phyloP scores from a whole-genome alignment of 2,329 filamentous ascomycete species.

The Exophiala xenobiotica region DNA sequence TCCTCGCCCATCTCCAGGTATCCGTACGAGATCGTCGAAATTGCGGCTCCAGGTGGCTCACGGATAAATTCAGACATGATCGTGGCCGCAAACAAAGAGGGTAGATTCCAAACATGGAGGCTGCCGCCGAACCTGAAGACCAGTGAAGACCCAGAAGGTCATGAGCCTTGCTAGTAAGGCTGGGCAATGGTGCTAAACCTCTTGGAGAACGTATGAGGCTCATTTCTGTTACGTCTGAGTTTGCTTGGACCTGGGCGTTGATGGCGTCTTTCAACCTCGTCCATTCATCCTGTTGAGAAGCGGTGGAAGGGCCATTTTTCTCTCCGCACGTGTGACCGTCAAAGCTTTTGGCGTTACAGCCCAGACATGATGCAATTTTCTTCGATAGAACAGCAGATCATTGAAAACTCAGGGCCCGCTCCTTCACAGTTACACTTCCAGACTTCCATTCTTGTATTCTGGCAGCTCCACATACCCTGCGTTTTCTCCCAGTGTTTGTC shows the following conservation, averaged over 20 bases:
- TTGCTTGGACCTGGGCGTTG: constrained; percentile 2
- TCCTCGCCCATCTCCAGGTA: background rate
- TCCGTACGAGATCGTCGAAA: too few relatives aligned
- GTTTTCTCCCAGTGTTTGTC: too few relatives aligned
- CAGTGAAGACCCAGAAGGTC: background rate
- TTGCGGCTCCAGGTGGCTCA: background rate
- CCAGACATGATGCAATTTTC: constrained; percentile 5
- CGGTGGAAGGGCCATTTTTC: constrained; percentile 20
- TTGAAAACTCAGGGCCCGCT: background rate
- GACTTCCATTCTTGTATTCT: background rate
- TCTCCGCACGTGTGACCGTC: constrained; percentile 24
- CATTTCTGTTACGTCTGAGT: constrained; percentile 27
- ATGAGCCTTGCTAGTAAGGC: constrained; percentile 5
- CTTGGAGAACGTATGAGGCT: constrained; percentile 14
- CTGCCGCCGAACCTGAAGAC: background rate
- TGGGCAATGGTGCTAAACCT: background rate
- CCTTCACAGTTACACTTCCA: background rate
- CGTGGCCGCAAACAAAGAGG: background rate
- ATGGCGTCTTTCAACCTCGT: background rate
- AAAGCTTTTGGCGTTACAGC: constrained; percentile 9
- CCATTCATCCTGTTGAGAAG: background rate
- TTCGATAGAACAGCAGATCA: background rate
- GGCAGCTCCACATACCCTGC: too few relatives aligned
- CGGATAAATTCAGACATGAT: background rate
- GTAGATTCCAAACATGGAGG: background rate